Percentiles rank a stretch among this genome's conserved stretches.
These are phyloP conservation scores for Aureobasidium sp. DNA, from an alignment of 2,329 filamentous ascomycete species.

Conservation along the genomic window DNA sequence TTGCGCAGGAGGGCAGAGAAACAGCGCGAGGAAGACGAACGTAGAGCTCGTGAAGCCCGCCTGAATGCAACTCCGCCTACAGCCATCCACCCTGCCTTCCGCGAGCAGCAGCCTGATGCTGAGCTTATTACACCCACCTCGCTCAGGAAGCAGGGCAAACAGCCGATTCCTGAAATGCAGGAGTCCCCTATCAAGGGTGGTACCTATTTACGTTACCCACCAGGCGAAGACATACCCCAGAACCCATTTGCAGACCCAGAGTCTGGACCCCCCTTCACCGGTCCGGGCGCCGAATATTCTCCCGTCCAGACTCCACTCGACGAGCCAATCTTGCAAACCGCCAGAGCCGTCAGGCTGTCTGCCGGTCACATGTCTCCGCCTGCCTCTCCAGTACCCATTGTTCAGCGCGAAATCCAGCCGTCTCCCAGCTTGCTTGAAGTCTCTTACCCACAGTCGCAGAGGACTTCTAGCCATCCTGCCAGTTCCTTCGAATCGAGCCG, in stretches of 20 bases:
- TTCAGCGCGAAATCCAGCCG: slow-evolving; percentile 32
- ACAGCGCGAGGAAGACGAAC: slow-evolving; percentile 47
- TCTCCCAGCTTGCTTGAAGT: slow-evolving; percentile 47
- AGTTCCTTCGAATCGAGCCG: slow-evolving; percentile 19
- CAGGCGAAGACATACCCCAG: slow-evolving; percentile 16
- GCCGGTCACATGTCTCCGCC: slow-evolving; percentile 30
- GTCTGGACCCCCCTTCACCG: slow-evolving; percentile 17
- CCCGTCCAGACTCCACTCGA: slow-evolving; percentile 36
- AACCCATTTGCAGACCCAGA: slow-evolving; percentile 24
- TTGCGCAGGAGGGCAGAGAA: slow-evolving; percentile 59
- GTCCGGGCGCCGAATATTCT: slow-evolving; percentile 17
- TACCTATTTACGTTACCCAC: slow-evolving; percentile 20
- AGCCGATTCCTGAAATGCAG: background rate
- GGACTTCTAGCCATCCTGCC: slow-evolving; percentile 13
- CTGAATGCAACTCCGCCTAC: slow-evolving; percentile 18
- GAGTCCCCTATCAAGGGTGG: slow-evolving; percentile 21
- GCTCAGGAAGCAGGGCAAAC: slow-evolving; percentile 8
- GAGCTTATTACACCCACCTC: background rate
- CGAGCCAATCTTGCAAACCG: slow-evolving; percentile 41
- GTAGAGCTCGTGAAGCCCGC: slow-evolving; percentile 41
- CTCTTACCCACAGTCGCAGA: slow-evolving; percentile 32
- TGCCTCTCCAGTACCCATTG: slow-evolving; percentile 32
- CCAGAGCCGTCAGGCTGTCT: slow-evolving; percentile 41
- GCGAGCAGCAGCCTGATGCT: slow-evolving; percentile 16
- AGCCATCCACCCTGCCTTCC: slow-evolving; percentile 28